Percentiles rank a stretch among this genome's conserved stretches.
phyloP scores from a whole-genome alignment of 202 grass and related monocot genomes.

The Digitaria exilis region DNA sequence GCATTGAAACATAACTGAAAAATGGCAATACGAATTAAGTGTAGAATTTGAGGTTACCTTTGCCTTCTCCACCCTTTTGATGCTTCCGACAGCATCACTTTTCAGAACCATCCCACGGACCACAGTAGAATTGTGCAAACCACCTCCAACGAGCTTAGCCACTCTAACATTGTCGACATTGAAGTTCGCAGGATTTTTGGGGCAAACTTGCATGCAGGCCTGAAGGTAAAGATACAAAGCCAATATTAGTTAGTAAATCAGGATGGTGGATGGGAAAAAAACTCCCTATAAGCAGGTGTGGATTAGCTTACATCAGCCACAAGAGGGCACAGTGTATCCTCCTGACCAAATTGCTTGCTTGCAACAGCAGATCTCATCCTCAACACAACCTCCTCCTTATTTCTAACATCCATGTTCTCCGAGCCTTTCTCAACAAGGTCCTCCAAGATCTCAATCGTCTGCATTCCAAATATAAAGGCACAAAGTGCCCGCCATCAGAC shows the following conservation, averaged over 20 bases:
- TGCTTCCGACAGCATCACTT: constrained; percentile 77
- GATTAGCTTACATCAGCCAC: constrained; percentile 80
- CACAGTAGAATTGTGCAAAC: constrained; percentile 82
- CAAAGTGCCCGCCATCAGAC: constrained; percentile 1
- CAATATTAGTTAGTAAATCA: neutral
- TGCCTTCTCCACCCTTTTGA: constrained; percentile 69
- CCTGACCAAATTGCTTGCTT: constrained; percentile 92
- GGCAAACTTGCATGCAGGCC: constrained; percentile 98
- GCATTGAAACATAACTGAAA: neutral
- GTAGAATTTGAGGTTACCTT: constrained; percentile 52
- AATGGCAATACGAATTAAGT: constrained; percentile 13
- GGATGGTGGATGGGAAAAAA: neutral
- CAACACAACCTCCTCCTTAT: constrained; percentile 75
- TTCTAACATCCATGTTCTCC: constrained; percentile 88
- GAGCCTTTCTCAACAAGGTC: constrained; percentile 88
- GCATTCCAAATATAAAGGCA: constrained; percentile 21
- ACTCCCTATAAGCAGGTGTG: neutral
- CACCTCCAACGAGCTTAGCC: constrained; percentile 82
- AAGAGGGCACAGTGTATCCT: constrained; percentile 83
- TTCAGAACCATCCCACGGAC: constrained; percentile 91
- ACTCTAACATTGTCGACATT: constrained; percentile 98
- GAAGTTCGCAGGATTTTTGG: constrained; percentile 86
- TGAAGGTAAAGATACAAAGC: constrained; percentile 25
- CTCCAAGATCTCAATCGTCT: constrained; percentile 75
- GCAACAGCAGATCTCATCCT: constrained; percentile 93